Evolutionary conservation across 202 grass and related monocot species (phyloP).

Genomic region (Schoenoplectus triqueter): DNA sequence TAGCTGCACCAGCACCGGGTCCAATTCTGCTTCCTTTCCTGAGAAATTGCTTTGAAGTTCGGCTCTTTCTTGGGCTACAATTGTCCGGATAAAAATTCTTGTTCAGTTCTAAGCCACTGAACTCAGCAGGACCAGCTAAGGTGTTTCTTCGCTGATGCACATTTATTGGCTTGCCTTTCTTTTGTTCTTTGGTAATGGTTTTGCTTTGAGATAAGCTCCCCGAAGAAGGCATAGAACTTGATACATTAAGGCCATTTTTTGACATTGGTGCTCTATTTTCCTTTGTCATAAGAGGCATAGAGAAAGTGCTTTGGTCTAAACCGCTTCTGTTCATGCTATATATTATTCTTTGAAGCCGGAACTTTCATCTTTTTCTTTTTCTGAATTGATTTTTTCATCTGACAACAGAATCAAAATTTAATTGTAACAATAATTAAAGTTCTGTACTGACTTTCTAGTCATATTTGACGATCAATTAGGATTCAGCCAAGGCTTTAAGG

Average conservation of each 20-base stretch:
- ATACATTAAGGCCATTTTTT: not conserved
- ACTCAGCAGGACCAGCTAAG: not conserved
- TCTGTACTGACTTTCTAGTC: not conserved
- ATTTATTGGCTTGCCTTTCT: not conserved
- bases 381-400: conserved; percentile 19
- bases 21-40: conserved; percentile 31
- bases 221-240: conserved; percentile 8
- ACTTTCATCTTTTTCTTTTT: not conserved
- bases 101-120: conserved; percentile 26
- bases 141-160: conserved; percentile 33
- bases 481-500: not conserved
- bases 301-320: conserved; percentile 16
- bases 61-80: not conserved
- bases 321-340: conserved; percentile 8
- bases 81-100: not conserved
- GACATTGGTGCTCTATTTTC: conserved; percentile 21
- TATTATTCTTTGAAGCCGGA: not conserved
- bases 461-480: not conserved
- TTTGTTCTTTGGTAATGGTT: conserved; percentile 24
- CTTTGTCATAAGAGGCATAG: conserved; percentile 32
- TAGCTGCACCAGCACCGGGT: no score
- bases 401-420: not conserved
- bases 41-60: conserved; percentile 13
- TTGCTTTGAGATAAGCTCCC: conserved; percentile 29
- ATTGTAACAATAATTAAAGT: not conserved